Base-by-base conservation (phyloP, 2,329 filamentous ascomycete genomes). In the Xylaria sp. region DNA sequence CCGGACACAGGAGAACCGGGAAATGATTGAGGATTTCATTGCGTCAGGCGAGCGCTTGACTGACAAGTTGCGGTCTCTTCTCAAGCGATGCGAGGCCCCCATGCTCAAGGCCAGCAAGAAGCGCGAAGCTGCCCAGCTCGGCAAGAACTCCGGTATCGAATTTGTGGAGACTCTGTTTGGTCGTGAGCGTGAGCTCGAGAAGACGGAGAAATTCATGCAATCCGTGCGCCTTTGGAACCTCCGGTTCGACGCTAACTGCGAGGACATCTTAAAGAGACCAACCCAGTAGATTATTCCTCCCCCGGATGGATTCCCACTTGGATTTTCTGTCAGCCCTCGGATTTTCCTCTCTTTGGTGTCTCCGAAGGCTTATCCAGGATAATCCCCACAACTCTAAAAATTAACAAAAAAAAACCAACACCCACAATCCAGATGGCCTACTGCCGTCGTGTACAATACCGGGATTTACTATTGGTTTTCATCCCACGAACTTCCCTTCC, bases 101-200 rank as follows among this genome's bases (percentile, higher is more conserved):
- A 99, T 99, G 96, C 92, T 96, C 84, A 93, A 92, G 84, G 92
- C 92, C 51, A 91, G 91, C 75, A 95, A 93, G 81, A 86, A 85
- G 74, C 91, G 90, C 81, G 88, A 90, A 68, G 82, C 87, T 48
- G 82, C 89, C 62, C 90, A 90, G 79, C 92, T 98, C 81, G 95
- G 94, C 78, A 94, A 94, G 85, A 95, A 93, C 80, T 93, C 93
- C 63, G 96, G 96, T 60, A 91, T 92, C 75, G 94, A 98, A 84
- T 98, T 99, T 77, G 95, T 99, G 77, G 92, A 98, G 80, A 94
- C 93, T 61, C 93, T 99, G 75, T 98, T 98, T 76, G 95, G 94
- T 73, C 91, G 92, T 71, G 95, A 98, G 78, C 89, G 94, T 71
- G 93, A 98, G 82, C 86, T 98, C 64, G 91, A 94, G 80, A 91